Percentiles rank a stretch among this genome's conserved stretches.
Conservation (phyloP, 208 protist species). For the Leishmania lainsoni region DNA sequence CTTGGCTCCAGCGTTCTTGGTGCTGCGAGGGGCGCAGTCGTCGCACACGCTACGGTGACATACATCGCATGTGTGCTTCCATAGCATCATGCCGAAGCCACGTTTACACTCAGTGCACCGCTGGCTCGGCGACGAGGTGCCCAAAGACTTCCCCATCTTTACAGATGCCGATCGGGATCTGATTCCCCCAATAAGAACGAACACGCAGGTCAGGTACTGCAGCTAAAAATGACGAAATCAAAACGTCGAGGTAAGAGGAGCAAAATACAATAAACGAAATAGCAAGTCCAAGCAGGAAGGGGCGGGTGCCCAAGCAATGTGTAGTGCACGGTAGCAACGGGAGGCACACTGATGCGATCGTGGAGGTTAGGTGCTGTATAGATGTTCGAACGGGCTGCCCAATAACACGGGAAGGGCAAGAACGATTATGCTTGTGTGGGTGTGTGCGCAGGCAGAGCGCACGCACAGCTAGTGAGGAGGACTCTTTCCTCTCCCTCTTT, state of each 20-base stretch:
- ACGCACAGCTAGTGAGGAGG: not conserved
- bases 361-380: not conserved
- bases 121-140: not conserved
- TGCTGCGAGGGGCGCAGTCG: conserved; percentile 51
- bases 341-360: not conserved
- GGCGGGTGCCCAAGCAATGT: not conserved
- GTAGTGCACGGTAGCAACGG: not conserved
- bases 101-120: conserved; percentile 55
- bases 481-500: not conserved
- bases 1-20: conserved; percentile 10
- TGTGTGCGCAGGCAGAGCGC: not conserved
- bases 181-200: not conserved
- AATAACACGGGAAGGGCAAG: not conserved
- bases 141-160: conserved; percentile 5
- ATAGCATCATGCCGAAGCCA: conserved; percentile 52
- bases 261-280: not conserved
- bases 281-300: not conserved
- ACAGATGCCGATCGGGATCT: not conserved
- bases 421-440: not conserved
- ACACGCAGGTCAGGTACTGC: not conserved
- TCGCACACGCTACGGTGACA: conserved; percentile 67
- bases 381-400: not conserved
- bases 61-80: conserved; percentile 50
- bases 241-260: not conserved
- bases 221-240: not conserved